Percentiles rank a stretch among this genome's conserved stretches.
These are phyloP conservation scores for Candida berthetii DNA, from an alignment of 805 yeast genomes.

Conservation along the genomic window DNA sequence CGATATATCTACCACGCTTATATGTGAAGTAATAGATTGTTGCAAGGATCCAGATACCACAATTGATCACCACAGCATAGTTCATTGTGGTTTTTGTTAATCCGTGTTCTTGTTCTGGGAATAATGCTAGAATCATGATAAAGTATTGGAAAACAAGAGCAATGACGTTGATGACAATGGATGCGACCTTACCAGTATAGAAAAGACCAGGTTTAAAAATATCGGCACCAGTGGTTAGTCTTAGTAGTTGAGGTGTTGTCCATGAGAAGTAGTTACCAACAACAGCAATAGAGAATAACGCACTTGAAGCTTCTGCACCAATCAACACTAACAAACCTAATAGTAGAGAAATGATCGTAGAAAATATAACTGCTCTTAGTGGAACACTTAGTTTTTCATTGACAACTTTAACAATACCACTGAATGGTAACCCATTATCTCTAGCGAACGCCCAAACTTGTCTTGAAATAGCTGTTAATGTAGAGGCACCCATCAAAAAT, in stretches of 20 bases:
- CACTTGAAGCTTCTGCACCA: constrained; percentile 50
- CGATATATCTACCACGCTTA: constrained; percentile 48
- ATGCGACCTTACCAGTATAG: constrained; percentile 40
- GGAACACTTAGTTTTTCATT: constrained; percentile 49
- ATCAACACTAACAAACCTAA: constrained; percentile 53
- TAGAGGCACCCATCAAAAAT: constrained; percentile 60
- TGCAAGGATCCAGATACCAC: constrained; percentile 49
- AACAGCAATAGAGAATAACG: constrained; percentile 54
- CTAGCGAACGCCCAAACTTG: constrained; percentile 70
- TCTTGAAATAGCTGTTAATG: constrained; percentile 55
- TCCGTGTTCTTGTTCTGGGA: constrained; percentile 38
- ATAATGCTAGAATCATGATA: constrained; percentile 45
- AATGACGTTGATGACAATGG: constrained; percentile 35
- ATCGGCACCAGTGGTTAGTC: constrained; percentile 39
- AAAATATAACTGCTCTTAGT: constrained; percentile 48
- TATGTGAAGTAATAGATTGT: constrained; percentile 40
- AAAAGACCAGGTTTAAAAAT: constrained; percentile 55
- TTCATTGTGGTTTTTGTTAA: constrained; percentile 54
- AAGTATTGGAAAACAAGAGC: constrained; percentile 41
- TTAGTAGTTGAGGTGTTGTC: constrained; percentile 48
- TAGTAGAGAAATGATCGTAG: constrained; percentile 36
- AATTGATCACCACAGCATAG: constrained; percentile 56
- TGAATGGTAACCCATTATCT: constrained; percentile 62
- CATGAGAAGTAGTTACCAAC: constrained; percentile 59
- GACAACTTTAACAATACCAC: constrained; percentile 42